Conservation (phyloP, 2,329 filamentous ascomycete species). For the Fusarium mangiferae region DNA sequence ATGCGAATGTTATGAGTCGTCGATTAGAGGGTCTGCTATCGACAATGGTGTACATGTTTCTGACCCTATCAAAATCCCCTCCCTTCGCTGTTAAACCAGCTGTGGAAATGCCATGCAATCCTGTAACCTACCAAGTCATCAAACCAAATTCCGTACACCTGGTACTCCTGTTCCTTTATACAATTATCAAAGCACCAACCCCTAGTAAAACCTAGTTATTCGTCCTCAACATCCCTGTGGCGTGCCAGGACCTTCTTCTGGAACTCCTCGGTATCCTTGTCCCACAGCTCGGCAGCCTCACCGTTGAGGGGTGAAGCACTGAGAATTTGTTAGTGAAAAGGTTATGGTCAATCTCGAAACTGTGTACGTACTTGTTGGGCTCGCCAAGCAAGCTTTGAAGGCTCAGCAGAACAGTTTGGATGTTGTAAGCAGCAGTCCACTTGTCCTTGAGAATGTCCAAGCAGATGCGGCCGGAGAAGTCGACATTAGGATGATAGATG, state of each 20-base stretch:
- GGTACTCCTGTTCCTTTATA: constrained; percentile 57
- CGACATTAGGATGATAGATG: constrained; percentile 98
- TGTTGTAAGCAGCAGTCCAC: constrained; percentile 98
- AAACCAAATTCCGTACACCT: constrained; percentile 46
- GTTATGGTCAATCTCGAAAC: not conserved
- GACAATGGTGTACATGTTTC: constrained; percentile 43
- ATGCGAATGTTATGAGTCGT: constrained; percentile 38
- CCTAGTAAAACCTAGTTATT: constrained; percentile 51
- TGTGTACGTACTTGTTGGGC: constrained; percentile 87
- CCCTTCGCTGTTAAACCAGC: constrained; percentile 28
- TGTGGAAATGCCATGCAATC: constrained; percentile 47
- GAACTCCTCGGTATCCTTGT: constrained; percentile 87
- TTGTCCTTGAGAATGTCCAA: constrained; percentile 99
- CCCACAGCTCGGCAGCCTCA: constrained; percentile 96
- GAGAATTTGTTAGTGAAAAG: constrained; percentile 32
- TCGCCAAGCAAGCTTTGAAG: constrained; percentile 95
- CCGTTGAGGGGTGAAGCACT: constrained; percentile 92
- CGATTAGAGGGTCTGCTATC: constrained; percentile 42
- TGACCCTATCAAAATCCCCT: constrained; percentile 36
- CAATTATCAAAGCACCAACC: constrained; percentile 38
- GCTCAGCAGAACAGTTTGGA: constrained; percentile 90
- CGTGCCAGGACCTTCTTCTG: constrained; percentile 76
- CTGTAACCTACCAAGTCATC: constrained; percentile 47
- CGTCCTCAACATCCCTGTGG: constrained; percentile 73
- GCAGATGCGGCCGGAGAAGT: constrained; percentile 96